These are phyloP conservation scores for Cenchrus fungigraminus DNA, from an alignment of 176 grass and related monocot genomes.

Conservation along the genomic window DNA sequence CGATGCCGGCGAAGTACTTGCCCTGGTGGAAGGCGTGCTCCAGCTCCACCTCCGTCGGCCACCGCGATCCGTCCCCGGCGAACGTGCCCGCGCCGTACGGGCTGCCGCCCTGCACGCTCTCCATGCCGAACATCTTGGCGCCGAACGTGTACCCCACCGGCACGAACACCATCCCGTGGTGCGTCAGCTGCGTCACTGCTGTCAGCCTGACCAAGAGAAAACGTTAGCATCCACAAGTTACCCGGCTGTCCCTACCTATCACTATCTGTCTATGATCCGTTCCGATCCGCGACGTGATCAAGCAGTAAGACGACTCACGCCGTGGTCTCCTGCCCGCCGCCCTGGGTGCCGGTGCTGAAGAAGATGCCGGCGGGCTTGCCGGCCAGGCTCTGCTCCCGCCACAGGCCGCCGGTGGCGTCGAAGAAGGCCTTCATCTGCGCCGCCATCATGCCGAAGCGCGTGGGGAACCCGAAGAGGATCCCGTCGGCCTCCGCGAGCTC, in stretches of 20 bases:
- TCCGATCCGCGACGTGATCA: no score
- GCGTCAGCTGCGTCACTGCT: conserved; percentile 69
- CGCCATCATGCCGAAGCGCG: conserved; percentile 65
- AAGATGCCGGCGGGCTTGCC: conserved; percentile 63
- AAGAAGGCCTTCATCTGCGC: conserved; percentile 63
- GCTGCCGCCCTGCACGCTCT: conserved; percentile 66
- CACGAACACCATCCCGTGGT: conserved; percentile 87
- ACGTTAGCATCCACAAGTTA: background rate
- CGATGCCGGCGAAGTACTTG: conserved; percentile 74
- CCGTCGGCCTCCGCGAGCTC: conserved; percentile 59
- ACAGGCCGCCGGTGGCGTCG: conserved; percentile 48
- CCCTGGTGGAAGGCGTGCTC: conserved; percentile 97
- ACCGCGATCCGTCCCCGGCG: conserved; percentile 72
- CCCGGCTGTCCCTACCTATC: background rate
- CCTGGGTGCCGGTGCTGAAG: conserved; percentile 60
- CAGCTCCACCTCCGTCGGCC: conserved; percentile 65
- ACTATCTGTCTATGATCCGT: background rate
- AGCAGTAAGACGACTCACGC: conserved; percentile 19
- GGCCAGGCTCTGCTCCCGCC: conserved; percentile 61
- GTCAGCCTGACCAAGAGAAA: conserved; percentile 42
- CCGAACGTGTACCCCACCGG: conserved; percentile 79
- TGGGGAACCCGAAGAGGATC: conserved; percentile 60
- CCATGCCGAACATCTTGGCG: conserved; percentile 76
- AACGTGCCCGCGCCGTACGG: conserved; percentile 72
- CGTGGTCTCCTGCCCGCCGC: conserved; percentile 64